These are phyloP conservation scores for Huntiella decipiens DNA, from an alignment of 2,329 filamentous ascomycete genomes.

Conservation along the genomic window DNA sequence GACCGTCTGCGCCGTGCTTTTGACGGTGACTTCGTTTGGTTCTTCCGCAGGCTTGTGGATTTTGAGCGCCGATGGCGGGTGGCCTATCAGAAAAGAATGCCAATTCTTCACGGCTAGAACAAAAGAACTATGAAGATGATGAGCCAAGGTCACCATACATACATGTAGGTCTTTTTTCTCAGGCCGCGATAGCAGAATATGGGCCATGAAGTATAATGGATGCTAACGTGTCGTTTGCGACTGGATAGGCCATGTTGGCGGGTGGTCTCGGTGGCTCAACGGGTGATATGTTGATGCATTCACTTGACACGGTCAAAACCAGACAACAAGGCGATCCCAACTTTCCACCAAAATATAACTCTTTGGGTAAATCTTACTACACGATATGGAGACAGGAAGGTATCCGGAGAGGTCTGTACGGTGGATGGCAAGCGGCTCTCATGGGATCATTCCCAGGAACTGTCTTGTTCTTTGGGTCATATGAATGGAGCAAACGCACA, in stretches of 20 bases:
- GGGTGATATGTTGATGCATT: constrained; percentile 97
- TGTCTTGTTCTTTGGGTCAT: constrained; percentile 85
- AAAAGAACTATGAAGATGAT: constrained; percentile 17
- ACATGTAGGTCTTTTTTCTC: constrained; percentile 19
- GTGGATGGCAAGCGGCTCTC: constrained; percentile 81
- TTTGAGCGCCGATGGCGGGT: constrained; percentile 4
- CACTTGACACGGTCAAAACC: constrained; percentile 94
- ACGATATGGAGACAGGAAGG: constrained; percentile 91
- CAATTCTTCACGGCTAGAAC: constrained; percentile 11
- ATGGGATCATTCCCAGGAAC: constrained; percentile 87
- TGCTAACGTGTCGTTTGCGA: neutral
- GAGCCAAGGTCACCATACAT: constrained; percentile 26
- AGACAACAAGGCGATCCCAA: constrained; percentile 92
- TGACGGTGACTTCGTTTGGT: no score
- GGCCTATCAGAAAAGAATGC: constrained; percentile 4
- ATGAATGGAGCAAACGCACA: constrained; percentile 82
- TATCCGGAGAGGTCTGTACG: constrained; percentile 66
- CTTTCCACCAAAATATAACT: constrained; percentile 80
- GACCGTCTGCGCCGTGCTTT: no score
- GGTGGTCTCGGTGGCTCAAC: constrained; percentile 83
- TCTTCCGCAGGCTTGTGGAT: neutral
- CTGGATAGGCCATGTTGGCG: constrained; percentile 68
- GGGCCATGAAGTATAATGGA: neutral
- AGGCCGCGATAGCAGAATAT: neutral
- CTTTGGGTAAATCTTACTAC: constrained; percentile 74